Conservation (phyloP, 2,329 filamentous ascomycete genomes). For the Trichophaea hybrida region DNA sequence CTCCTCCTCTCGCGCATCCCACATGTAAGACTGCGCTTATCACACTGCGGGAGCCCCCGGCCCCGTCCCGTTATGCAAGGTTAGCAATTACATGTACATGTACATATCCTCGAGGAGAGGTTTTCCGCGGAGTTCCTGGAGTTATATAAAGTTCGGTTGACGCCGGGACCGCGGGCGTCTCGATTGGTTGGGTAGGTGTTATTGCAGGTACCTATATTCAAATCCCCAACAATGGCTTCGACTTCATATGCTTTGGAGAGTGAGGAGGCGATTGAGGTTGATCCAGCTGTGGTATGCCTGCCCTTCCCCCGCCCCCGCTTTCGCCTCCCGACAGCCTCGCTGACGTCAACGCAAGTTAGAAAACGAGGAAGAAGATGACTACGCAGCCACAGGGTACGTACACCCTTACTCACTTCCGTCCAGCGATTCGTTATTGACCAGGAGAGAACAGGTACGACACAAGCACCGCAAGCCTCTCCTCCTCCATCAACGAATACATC, state of each 20-base stretch:
- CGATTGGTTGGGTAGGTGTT: not conserved
- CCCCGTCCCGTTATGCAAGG: too few relatives aligned
- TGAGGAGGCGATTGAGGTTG: not conserved
- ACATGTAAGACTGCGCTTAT: not conserved
- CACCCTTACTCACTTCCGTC: not conserved
- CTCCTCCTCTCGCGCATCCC: not conserved
- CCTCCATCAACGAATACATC: not conserved
- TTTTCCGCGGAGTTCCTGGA: not conserved
- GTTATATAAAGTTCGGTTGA: not conserved
- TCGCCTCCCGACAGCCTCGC: not conserved
- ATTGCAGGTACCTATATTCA: not conserved
- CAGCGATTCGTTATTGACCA: not conserved
- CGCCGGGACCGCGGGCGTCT: not conserved
- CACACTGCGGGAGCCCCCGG: too few relatives aligned
- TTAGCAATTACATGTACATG: too few relatives aligned
- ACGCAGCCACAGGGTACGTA: not conserved
- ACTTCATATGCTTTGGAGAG: not conserved
- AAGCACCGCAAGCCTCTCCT: not conserved
- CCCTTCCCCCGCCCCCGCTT: not conserved
- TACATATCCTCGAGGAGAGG: too few relatives aligned
- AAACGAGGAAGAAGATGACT: not conserved
- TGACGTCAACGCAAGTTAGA: not conserved
- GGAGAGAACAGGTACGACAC: too few relatives aligned
- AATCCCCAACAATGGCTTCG: not conserved
- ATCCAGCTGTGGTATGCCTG: not conserved